Conservation (phyloP, 495 filamentous ascomycete species). For the Hyaloscypha hepaticicola region DNA sequence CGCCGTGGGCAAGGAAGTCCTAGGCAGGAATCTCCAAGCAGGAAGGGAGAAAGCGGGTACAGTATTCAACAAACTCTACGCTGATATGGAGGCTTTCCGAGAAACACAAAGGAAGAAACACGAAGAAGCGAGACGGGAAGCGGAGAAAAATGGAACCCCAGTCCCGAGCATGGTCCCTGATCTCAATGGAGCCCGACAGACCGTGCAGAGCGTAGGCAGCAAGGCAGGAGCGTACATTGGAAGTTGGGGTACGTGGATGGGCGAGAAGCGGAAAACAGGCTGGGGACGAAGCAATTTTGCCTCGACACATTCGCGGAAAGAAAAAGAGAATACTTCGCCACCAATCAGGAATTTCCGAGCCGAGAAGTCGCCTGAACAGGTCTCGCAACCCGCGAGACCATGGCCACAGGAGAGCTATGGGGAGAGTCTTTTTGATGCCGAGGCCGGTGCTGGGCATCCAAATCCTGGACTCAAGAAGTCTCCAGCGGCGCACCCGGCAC, state of each 20-base stretch:
- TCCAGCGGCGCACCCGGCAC: not conserved
- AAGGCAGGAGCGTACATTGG: slow-evolving; percentile 86
- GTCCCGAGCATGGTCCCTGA: slow-evolving; percentile 49
- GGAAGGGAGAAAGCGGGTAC: slow-evolving; percentile 81
- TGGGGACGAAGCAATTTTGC: slow-evolving; percentile 43
- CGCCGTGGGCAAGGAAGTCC: slow-evolving; percentile 69
- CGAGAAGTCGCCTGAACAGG: slow-evolving; percentile 18
- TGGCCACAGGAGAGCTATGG: slow-evolving; percentile 39
- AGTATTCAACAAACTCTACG: slow-evolving; percentile 82
- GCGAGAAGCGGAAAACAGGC: slow-evolving; percentile 74
- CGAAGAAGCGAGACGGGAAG: slow-evolving; percentile 45
- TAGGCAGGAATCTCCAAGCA: slow-evolving; percentile 77
- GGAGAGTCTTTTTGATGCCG: slow-evolving; percentile 43
- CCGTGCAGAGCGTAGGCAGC: slow-evolving; percentile 63
- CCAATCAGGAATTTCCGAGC: not conserved
- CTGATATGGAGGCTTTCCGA: slow-evolving; percentile 81
- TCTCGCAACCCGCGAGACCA: slow-evolving; percentile 17
- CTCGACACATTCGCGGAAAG: slow-evolving; percentile 29
- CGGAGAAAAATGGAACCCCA: slow-evolving; percentile 33
- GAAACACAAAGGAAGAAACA: slow-evolving; percentile 74
- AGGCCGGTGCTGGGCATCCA: slow-evolving; percentile 1
- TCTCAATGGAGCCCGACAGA: slow-evolving; percentile 63
- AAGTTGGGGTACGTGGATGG: slow-evolving; percentile 94
- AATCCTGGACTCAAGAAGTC: slow-evolving; percentile 3
- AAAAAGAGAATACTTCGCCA: slow-evolving; percentile 22